Conservation (phyloP, 164 flowering plant species). For the Piper betle region DNA sequence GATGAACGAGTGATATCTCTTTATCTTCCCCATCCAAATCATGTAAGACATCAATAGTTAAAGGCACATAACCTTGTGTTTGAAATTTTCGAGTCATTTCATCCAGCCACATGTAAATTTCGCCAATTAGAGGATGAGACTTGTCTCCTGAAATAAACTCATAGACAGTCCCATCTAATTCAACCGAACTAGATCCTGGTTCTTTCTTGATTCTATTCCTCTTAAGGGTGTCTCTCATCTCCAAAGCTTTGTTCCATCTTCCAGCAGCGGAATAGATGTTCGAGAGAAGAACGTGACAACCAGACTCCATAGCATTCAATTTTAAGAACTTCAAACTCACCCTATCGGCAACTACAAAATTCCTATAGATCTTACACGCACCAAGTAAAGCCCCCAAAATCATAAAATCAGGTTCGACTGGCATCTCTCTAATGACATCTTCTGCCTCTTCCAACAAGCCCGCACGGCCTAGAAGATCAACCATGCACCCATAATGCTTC, state of each 20-base stretch:
- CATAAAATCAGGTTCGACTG: conserved; percentile 6
- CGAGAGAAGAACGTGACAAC: conserved; percentile 7
- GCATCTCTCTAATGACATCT: conserved; percentile 13
- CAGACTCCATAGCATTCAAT: conserved; percentile 2
- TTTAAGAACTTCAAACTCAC: conserved; percentile 8
- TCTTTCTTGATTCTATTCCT: conserved; percentile 5
- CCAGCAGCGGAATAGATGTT: conserved; percentile 5
- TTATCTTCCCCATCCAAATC: neutral
- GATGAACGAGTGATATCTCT: neutral
- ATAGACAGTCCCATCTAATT: conserved; percentile 15
- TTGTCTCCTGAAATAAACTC: conserved; percentile 26
- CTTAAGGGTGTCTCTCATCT: conserved; percentile 9
- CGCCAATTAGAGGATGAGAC: conserved; percentile 13
- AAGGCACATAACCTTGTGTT: conserved; percentile 2
- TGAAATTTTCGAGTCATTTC: conserved; percentile 18
- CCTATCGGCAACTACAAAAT: conserved; percentile 8
- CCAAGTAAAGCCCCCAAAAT: conserved; percentile 13
- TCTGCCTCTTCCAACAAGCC: conserved; percentile 6
- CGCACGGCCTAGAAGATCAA: conserved; percentile 17
- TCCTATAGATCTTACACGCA: conserved; percentile 8
- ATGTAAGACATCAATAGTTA: neutral
- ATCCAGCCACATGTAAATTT: conserved; percentile 16
- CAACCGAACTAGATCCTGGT: conserved; percentile 22
- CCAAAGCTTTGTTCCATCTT: conserved; percentile 6
- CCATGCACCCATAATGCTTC: conserved; percentile 9